Base-by-base conservation (phyloP, 805 yeast genomes). In the Zygoascus flipseniorum region DNA sequence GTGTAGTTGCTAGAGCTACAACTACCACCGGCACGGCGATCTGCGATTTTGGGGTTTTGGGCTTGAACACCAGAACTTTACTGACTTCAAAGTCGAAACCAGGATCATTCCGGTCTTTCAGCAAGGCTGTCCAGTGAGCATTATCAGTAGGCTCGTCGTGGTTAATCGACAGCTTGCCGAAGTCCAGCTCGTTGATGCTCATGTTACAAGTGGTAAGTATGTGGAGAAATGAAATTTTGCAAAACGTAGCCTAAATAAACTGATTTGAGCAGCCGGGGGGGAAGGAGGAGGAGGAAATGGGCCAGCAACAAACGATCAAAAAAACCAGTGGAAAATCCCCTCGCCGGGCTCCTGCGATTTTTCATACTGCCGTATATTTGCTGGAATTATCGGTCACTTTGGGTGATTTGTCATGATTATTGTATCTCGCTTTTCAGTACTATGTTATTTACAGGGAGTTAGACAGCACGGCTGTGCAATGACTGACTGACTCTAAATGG, bases 61-160 rank as follows among this genome's bases (percentile, higher is more conserved):
- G 96, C 72, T 89, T 89, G 79, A 89, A 89, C 28, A 89, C 89
- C 57, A 89, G 74, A 4, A 90, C 78, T 70, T 89, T 89, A 57
- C 87, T 78, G 44, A 60, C 37, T 11, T 47, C 54, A 44, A 51
- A 59, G 8, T 43, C 46, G 23, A 43, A 44, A 16, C 55, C 55
- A 8, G 53, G 49, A 35, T 43, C 55, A 41, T 46, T 18, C 46
- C 53, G 23, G 9, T 48, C 50, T 35, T 47, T 45, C 26, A 61
- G 46, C 11, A 51, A 39, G 8, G 51, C 51, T 23, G 52, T 50
- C 65, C 65, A 61, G 31, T 58, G 59, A n/a, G 53, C 62, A 41
- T 55, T 52, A 45, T 54, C 54, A 16, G 56, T 44, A 23, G 60
- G 57, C 14, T 52, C 45, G 32, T 50, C 60, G 52, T 60, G 63